Conservation (phyloP, 1,284 basidiomycete species). For the Phaffia rhodozyma region DNA sequence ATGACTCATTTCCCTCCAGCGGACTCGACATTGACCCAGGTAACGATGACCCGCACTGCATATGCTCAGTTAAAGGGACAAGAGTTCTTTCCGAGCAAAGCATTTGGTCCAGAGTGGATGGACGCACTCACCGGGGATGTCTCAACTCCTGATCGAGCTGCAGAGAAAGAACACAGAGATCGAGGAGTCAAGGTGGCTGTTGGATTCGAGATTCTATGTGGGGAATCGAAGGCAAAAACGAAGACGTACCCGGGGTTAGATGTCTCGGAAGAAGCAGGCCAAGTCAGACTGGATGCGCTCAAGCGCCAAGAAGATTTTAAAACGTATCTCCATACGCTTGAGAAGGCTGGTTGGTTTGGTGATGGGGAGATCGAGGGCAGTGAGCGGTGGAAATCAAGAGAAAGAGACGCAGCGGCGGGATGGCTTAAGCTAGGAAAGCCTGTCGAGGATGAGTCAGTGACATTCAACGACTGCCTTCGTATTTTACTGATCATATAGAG, state of each 20-base stretch:
- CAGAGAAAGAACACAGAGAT: conserved; percentile 51
- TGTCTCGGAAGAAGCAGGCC: conserved; percentile 17
- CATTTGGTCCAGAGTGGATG: conserved; percentile 53
- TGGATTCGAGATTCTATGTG: conserved; percentile 88
- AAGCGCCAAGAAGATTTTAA: conserved; percentile 48
- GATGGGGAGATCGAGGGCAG: conserved; percentile 58
- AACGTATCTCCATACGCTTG: conserved; percentile 54
- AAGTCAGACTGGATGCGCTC: conserved; percentile 22
- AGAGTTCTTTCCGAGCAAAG: conserved; percentile 78
- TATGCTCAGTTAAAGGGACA: conserved; percentile 88
- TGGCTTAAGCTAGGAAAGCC: conserved; percentile 44
- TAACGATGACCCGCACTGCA: conserved; percentile 72
- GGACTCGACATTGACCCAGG: conserved; percentile 41
- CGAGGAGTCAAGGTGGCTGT: conserved; percentile 85
- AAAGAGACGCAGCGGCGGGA: conserved; percentile 53
- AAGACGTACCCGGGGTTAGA: conserved; percentile 13
- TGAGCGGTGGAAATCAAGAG: conserved; percentile 55
- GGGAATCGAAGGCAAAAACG: conserved; percentile 53
- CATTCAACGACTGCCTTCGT: conserved; percentile 33
- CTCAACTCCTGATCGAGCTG: conserved; percentile 35
- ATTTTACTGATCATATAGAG: background rate
- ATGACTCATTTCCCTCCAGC: conserved; percentile 78
- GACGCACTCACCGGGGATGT: conserved; percentile 35
- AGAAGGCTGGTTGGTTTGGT: conserved; percentile 57
- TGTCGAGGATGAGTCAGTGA: conserved; percentile 62